These are phyloP conservation scores for Tranzscheliella williamsii DNA, from an alignment of 1,284 basidiomycete species.

Conservation along the genomic window DNA sequence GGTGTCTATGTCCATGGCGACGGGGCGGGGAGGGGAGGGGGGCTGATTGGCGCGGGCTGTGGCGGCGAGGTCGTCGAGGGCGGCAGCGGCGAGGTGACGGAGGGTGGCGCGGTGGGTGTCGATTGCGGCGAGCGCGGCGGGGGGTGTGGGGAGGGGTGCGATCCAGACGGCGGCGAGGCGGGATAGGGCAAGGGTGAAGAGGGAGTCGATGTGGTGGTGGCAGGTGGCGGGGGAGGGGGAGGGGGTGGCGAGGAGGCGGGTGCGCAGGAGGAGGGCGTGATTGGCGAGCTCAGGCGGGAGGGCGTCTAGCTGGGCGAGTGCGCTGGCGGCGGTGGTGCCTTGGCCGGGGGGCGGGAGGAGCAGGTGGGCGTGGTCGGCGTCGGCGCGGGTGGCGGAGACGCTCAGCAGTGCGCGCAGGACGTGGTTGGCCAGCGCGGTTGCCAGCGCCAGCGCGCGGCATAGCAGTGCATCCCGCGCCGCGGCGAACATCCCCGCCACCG, in stretches of 20 bases:
- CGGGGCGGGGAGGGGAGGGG: too few relatives aligned
- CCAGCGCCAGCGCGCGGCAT: slow-evolving; percentile 14
- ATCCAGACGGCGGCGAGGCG: slow-evolving; percentile 15
- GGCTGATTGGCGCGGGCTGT: neutral
- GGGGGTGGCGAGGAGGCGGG: slow-evolving; percentile 10
- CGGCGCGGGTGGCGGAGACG: slow-evolving; percentile 27
- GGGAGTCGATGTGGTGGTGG: slow-evolving; percentile 10
- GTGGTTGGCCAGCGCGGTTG: slow-evolving; percentile 30
- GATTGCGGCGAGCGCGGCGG: slow-evolving; percentile 1
- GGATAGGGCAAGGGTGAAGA: slow-evolving; percentile 12
- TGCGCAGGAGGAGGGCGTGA: slow-evolving; percentile 4
- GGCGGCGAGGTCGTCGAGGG: slow-evolving; percentile 14
- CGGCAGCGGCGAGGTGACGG: slow-evolving; percentile 3
- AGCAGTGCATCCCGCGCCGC: slow-evolving; percentile 6
- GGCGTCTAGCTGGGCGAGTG: slow-evolving; percentile 13
- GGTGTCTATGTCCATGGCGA: too few relatives aligned
- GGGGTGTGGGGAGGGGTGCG: slow-evolving; percentile 1
- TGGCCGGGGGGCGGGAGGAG: too few relatives aligned
- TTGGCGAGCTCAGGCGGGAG: slow-evolving; percentile 9
- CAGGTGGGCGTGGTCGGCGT: too few relatives aligned
- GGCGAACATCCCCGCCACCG: neutral
- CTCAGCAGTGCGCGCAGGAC: slow-evolving; percentile 12
- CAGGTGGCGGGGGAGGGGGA: slow-evolving; percentile 6
- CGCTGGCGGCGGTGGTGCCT: too few relatives aligned
- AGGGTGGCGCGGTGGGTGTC: slow-evolving; percentile 2